Base-by-base conservation (phyloP, 306 rosid species). In the Fragaria iinumae region DNA sequence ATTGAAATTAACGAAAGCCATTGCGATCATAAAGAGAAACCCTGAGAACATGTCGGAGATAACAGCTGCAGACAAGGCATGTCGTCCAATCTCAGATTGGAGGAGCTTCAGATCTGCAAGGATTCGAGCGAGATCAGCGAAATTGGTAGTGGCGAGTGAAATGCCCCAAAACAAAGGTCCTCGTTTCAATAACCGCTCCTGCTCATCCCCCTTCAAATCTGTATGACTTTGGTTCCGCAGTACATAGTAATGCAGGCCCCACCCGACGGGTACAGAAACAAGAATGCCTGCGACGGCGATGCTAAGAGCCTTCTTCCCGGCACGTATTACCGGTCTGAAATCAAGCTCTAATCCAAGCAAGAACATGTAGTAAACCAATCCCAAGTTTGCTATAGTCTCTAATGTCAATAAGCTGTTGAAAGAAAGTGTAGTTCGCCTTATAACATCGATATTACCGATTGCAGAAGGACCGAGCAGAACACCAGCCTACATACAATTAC, bases 301-400 rank as follows among this genome's bases (percentile, higher is more conserved):
- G 68, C 72, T 74, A 14, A 82, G 60, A 27, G 88, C 83, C 77
- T 82, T 82, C 48, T 74, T 74, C 0, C 86, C 75, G 9, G 86
- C 83, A 0, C 80, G 78, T 5, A 74, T 1, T 8, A 87, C 32
- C 13, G 86, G 80, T 57, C 64, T 47, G 27, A 87, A 32, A 53
- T 87, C 88, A 1, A 84, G 59, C 75, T 87, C 86, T 32, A 87
- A 50, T 2, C 90, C 90, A 27, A 84, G 81, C 5, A 84, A 44
- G 65, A 87, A 84, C 74, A 84, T 73, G 69, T 81, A 82, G 63
- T 84, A 84, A 52, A 87, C 80, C 36, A 84, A 39, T 1, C 86
- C 71, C 69, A 84, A 67, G 53, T 84, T 77, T 11, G 82, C 85
- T 1, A 80, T 16, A 1, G 86, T 84, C 67, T 84, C 90, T 55